These are phyloP conservation scores for Colletotrichum salicis DNA, from an alignment of 2,329 filamentous ascomycete species.

Conservation along the genomic window DNA sequence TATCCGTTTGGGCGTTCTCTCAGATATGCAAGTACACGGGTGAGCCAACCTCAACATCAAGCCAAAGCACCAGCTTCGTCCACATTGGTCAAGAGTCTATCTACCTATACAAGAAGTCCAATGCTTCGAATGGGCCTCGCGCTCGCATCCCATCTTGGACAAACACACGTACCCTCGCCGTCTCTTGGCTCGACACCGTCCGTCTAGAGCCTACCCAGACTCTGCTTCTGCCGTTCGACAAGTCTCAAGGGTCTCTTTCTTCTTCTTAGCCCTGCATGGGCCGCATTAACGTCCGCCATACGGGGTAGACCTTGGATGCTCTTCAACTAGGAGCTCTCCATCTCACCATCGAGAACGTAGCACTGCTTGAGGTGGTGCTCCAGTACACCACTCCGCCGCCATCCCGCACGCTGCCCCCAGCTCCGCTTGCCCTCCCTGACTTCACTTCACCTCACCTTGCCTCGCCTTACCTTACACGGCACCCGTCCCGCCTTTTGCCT, in stretches of 20 bases:
- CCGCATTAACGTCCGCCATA: conserved; percentile 29
- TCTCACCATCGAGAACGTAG: conserved; percentile 4
- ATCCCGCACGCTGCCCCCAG: conserved; percentile 2
- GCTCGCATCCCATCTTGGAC: conserved; percentile 31
- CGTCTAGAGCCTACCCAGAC: conserved; percentile 2
- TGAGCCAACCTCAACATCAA: conserved; percentile 17
- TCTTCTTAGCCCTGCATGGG: conserved; percentile 32
- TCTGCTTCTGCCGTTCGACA: conserved; percentile 11
- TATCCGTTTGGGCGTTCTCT: neutral
- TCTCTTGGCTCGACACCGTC: conserved; percentile 20
- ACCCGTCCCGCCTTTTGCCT: neutral
- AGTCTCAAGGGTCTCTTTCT: conserved; percentile 20
- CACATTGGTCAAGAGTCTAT: conserved; percentile 25
- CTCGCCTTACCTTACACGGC: conserved; percentile 21
- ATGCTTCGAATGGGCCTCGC: conserved; percentile 25
- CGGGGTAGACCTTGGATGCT: conserved; percentile 33
- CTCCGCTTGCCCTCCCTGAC: neutral
- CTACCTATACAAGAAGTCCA: conserved; percentile 7
- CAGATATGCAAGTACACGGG: conserved; percentile 14
- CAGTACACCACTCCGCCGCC: conserved; percentile 1
- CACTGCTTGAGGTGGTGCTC: neutral
- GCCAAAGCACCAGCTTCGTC: conserved; percentile 17
- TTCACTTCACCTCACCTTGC: conserved; percentile 9
- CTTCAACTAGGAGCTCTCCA: conserved; percentile 13
- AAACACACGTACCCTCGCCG: conserved; percentile 24